Conservation (phyloP, 2,329 filamentous ascomycete species). For the Karstenula rhodostoma region DNA sequence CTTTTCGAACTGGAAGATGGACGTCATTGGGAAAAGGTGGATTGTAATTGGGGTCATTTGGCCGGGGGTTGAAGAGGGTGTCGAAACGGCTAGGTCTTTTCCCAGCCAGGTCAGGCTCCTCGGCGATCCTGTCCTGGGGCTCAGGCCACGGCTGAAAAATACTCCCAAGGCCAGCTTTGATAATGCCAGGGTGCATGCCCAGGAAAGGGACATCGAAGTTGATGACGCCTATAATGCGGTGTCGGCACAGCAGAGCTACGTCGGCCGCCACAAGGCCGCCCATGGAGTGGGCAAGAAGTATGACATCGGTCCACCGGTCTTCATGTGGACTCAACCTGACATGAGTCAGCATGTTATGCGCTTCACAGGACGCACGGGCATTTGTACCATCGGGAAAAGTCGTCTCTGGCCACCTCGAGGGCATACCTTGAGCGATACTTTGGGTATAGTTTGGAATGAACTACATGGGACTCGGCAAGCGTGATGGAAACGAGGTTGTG, state of each 20-base stretch:
- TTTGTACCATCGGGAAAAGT: conserved; percentile 77
- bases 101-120: conserved; percentile 19
- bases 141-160: conserved; percentile 66
- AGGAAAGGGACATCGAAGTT: conserved; percentile 88
- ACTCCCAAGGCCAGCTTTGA: conserved; percentile 81
- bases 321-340: conserved; percentile 77
- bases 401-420: conserved; percentile 77
- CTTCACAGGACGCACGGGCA: background rate
- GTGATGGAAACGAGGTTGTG: conserved; percentile 75
- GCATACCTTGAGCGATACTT: conserved; percentile 78
- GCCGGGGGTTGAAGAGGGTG: conserved; percentile 49
- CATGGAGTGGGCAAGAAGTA: conserved; percentile 89
- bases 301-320: conserved; percentile 74
- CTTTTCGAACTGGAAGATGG: conserved; percentile 71
- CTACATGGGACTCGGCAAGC: conserved; percentile 75
- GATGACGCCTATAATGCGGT: conserved; percentile 80
- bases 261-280: conserved; percentile 85
- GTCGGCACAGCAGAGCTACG: conserved; percentile 75
- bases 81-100: conserved; percentile 42
- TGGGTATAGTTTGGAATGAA: conserved; percentile 88
- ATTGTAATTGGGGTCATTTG: conserved; percentile 72
- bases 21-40: conserved; percentile 79
- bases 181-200: conserved; percentile 86
- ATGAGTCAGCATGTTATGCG: conserved; percentile 16
- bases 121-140: conserved; percentile 32